These are phyloP conservation scores for Primulina huaijiensis DNA, from an alignment of 257 asterid genomes.

Conservation along the genomic window DNA sequence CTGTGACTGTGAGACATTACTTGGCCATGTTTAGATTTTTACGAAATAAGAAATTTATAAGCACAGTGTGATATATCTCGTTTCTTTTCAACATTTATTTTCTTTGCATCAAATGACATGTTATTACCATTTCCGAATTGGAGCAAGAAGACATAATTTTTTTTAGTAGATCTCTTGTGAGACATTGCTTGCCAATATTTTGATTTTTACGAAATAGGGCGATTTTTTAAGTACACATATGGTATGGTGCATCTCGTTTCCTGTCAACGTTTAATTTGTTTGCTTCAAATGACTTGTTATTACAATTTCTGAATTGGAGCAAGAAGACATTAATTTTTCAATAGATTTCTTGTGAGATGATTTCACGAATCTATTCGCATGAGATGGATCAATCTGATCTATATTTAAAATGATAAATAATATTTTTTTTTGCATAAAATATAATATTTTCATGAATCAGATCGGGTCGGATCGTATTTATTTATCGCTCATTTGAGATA, in stretches of 20 bases:
- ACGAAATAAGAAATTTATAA: no score
- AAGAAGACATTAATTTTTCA: not conserved
- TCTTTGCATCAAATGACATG: not conserved
- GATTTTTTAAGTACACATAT: constrained; percentile 2
- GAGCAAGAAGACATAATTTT: not conserved
- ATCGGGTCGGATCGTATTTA: no score
- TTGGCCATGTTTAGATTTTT: not conserved
- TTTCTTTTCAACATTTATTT: not conserved
- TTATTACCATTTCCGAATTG: no score
- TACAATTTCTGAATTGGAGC: not conserved
- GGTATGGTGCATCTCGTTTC: not conserved
- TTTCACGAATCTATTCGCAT: no score
- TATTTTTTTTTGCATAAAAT: no score
- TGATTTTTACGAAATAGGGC: not conserved
- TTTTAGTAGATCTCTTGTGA: no score
- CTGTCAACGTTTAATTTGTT: not conserved
- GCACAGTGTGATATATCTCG: not conserved
- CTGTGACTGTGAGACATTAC: not conserved
- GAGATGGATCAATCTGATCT: no score
- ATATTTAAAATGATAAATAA: no score
- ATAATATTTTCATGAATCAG: no score
- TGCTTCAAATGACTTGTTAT: no score
- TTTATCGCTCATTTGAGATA: no score
- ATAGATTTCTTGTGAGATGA: no score
- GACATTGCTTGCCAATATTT: not conserved